phyloP scores from a whole-genome alignment of 352 stramenopile species.

The Pythium oligandrum region DNA sequence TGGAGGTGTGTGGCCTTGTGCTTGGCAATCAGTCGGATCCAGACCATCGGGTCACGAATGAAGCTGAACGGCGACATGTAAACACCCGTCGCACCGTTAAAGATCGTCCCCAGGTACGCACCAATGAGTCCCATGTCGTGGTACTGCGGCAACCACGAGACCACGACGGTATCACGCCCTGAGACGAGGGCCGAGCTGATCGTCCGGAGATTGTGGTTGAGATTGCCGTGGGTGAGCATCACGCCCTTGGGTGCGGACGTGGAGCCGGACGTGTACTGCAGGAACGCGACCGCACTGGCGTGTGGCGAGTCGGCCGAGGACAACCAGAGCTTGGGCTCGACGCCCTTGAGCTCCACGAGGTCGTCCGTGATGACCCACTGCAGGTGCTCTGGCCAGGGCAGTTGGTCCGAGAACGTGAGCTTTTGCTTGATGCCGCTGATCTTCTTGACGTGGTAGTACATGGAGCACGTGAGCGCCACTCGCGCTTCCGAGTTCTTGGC shows the following conservation, averaged over 20 bases:
- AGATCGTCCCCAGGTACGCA: constrained; percentile 79
- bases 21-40: constrained; percentile 90
- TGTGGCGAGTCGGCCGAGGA: constrained; percentile 25
- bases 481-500: constrained; percentile 87
- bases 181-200: constrained; percentile 90
- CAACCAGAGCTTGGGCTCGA: constrained; percentile 41
- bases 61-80: constrained; percentile 99
- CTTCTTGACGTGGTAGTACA: constrained; percentile 95
- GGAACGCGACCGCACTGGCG: constrained; percentile 88
- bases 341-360: constrained; percentile 39
- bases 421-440: constrained; percentile 83
- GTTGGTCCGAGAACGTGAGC: constrained; percentile 51
- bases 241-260: constrained; percentile 98
- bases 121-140: constrained; percentile 99
- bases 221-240: constrained; percentile 95
- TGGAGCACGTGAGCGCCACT: constrained; percentile 89
- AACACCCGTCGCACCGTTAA: constrained; percentile 89
- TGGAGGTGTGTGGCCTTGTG: constrained; percentile 95
- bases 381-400: constrained; percentile 86
- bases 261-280: constrained; percentile 99
- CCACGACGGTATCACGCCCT: constrained; percentile 92
- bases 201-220: constrained; percentile 95
- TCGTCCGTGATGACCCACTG: constrained; percentile 86
- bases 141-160: constrained; percentile 99
- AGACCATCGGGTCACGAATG: constrained; percentile 94